phyloP scores from a whole-genome alignment of 176 grass and related monocot genomes.

The Triticum monococcum region DNA sequence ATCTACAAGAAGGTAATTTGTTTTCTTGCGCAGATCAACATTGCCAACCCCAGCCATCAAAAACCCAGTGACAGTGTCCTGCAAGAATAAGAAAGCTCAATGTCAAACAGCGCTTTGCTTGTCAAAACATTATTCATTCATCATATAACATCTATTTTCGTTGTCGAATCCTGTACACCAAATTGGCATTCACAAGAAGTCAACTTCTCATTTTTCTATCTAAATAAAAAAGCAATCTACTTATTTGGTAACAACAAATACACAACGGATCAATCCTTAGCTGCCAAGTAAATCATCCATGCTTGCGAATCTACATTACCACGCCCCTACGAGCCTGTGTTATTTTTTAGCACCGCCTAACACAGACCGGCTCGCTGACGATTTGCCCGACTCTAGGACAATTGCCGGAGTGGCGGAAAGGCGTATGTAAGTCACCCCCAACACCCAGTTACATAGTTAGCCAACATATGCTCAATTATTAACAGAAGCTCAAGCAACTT shows the following conservation, averaged over 20 bases:
- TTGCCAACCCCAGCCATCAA: conserved; percentile 53
- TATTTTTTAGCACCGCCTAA: background rate
- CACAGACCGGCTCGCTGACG: background rate
- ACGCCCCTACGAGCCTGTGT: background rate
- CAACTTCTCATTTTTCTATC: background rate
- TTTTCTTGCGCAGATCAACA: conserved; percentile 51
- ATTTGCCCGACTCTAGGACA: background rate
- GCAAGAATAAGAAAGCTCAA: background rate
- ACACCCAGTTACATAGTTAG: background rate
- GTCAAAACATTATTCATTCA: background rate
- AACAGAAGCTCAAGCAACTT: background rate
- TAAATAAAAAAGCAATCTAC: background rate
- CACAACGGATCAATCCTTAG: background rate
- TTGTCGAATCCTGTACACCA: background rate
- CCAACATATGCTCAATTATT: background rate
- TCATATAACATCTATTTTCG: background rate
- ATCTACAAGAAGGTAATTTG: conserved; percentile 49
- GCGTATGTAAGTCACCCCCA: background rate
- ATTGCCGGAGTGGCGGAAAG: background rate
- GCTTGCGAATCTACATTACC: background rate
- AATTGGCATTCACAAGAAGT: background rate
- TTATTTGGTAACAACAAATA: background rate
- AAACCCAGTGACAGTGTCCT: conserved; percentile 51
- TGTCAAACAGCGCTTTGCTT: background rate
- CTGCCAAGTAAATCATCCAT: background rate